A percentile compares a stretch with the other conserved stretches of the same genome.
These are phyloP conservation scores for Heterobasidion irregulare DNA, from an alignment of 1,284 basidiomycete genomes.

Conservation along the genomic window DNA sequence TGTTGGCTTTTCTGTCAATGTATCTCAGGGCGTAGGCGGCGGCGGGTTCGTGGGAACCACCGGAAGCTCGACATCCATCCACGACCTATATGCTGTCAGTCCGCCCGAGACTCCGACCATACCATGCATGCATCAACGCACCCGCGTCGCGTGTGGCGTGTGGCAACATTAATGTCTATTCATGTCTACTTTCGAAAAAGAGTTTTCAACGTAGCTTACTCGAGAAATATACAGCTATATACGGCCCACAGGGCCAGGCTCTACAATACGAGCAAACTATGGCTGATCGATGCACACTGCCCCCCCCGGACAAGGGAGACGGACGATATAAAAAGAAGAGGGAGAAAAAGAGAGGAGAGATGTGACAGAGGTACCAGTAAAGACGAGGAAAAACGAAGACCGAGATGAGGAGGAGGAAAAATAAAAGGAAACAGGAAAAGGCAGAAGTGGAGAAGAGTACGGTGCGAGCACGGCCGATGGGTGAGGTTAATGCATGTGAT, in stretches of 20 bases:
- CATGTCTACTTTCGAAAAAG: neutral
- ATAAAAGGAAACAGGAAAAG: neutral
- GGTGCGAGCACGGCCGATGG: conserved; percentile 4
- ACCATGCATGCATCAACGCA: too few species aligned
- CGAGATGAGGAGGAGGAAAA: neutral
- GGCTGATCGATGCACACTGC: neutral
- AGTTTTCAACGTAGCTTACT: too few species aligned
- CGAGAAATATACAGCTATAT: neutral
- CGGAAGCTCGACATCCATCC: too few species aligned
- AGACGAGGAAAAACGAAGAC: neutral
- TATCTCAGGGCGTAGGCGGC: too few species aligned
- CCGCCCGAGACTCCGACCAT: too few species aligned
- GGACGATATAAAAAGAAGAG: too few species aligned
- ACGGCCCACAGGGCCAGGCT: neutral
- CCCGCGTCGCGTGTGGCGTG: too few species aligned
- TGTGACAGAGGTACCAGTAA: neutral
- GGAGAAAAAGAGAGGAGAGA: neutral
- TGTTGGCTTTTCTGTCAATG: too few species aligned
- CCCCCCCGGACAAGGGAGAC: too few species aligned
- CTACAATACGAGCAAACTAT: neutral
- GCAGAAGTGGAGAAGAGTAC: neutral
- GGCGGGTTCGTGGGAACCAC: too few species aligned
- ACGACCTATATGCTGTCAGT: too few species aligned
- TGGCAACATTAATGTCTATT: neutral
- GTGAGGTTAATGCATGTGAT: conserved; percentile 8